Evolutionary conservation across 805 yeast genomes (phyloP).

Genomic region (Zygoascus flipseniorum): DNA sequence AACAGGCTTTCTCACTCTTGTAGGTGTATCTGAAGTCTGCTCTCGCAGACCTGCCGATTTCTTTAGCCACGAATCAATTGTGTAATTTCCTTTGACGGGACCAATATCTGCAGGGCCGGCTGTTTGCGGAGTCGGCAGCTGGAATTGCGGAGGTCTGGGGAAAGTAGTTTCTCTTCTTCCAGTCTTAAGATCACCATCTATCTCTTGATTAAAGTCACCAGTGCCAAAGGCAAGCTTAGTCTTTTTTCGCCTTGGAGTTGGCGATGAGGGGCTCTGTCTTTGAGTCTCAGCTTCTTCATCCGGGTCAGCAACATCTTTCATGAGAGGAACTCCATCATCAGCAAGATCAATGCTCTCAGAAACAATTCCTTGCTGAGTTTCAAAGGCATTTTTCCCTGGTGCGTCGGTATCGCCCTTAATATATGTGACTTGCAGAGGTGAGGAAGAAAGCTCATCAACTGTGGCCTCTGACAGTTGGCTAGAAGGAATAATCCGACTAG

Average conservation of each 20-base stretch:
- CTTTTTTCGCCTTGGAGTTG: not conserved
- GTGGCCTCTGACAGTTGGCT: not conserved
- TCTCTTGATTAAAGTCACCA: slow-evolving; percentile 7
- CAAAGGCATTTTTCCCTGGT: not conserved
- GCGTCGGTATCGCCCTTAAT: not conserved
- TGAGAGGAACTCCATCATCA: not conserved
- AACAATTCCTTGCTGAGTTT: not conserved
- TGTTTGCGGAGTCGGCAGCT: not conserved
- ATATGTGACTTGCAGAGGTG: not conserved
- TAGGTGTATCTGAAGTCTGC: not conserved
- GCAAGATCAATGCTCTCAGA: not conserved
- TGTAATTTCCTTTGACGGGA: not conserved
- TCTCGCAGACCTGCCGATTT: not conserved
- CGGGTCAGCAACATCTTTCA: not conserved
- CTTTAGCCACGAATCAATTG: not conserved
- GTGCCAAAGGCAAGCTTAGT: not conserved
- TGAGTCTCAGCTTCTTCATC: not conserved
- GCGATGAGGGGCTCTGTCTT: not conserved
- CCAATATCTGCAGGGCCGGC: not conserved
- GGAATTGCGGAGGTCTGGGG: not conserved
- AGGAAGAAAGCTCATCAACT: not conserved
- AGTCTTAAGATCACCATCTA: slow-evolving; percentile 10
- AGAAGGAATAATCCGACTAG: not conserved
- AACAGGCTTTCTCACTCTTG: not conserved
- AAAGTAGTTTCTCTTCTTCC: slow-evolving; percentile 5